Conservation (phyloP, 2,329 filamentous ascomycete genomes). For the Tolypocladium sp. region DNA sequence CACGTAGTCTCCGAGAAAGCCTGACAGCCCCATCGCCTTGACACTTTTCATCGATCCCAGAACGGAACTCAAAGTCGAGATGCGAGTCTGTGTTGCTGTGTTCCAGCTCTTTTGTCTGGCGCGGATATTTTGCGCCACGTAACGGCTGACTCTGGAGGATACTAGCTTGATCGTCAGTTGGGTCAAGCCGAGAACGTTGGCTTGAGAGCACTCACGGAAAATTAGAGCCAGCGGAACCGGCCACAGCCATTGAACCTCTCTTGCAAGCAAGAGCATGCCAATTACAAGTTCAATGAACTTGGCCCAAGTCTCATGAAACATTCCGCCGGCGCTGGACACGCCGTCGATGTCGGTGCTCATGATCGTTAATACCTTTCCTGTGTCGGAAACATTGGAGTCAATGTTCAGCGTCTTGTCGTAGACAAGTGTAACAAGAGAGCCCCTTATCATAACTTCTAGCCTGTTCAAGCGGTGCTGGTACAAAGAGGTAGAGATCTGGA, state of each 20-base stretch:
- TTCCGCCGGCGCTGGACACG: conserved; percentile 19
- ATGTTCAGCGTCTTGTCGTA: neutral
- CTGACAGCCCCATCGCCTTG: neutral
- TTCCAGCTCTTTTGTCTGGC: neutral
- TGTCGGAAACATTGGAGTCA: neutral
- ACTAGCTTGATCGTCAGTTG: neutral
- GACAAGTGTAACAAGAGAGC: neutral
- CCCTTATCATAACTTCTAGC: neutral
- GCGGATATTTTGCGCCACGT: neutral
- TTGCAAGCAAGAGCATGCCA: conserved; percentile 27
- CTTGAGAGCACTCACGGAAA: neutral
- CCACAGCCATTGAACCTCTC: neutral
- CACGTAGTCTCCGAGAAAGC: neutral
- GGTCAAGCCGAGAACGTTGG: neutral
- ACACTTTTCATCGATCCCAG: neutral
- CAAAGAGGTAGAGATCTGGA: neutral
- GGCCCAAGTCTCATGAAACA: conserved; percentile 35
- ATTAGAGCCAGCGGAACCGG: neutral
- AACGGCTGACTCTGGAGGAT: neutral
- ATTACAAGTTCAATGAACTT: conserved; percentile 28
- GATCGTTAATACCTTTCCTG: neutral
- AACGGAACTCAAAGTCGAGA: neutral
- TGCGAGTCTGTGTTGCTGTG: neutral
- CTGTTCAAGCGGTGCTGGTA: neutral
- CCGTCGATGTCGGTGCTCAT: conserved; percentile 25